Conservation (phyloP, 2,329 filamentous ascomycete genomes). For the Fonsecaea pugnacius region DNA sequence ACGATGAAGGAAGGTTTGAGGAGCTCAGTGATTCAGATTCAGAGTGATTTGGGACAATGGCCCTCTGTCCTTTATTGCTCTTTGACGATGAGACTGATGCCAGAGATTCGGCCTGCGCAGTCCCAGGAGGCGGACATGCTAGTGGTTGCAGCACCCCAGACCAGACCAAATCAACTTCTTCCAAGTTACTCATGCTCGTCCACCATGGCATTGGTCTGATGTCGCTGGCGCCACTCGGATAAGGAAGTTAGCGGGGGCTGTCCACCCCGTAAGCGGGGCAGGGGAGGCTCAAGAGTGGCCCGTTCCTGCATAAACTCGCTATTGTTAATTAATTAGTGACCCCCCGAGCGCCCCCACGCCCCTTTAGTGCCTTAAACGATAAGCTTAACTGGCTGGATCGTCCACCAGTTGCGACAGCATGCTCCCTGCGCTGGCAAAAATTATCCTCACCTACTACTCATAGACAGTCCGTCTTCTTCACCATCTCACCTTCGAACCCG, state of each 20-base stretch:
- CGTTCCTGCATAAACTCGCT: conserved; percentile 11
- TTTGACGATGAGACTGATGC: neutral
- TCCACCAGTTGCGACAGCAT: neutral
- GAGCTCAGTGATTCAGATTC: conserved; percentile 35
- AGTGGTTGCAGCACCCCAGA: too few species aligned
- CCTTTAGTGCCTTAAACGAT: conserved; percentile 9
- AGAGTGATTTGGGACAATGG: neutral
- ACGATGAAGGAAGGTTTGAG: conserved; percentile 71
- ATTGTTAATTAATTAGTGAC: neutral
- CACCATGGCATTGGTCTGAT: neutral
- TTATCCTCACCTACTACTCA: neutral
- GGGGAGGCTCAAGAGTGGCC: neutral
- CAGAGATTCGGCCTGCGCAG: neutral
- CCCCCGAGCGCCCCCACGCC: neutral
- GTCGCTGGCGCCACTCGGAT: conserved; percentile 34
- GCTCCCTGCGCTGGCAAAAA: conserved; percentile 4
- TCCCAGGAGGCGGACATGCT: too few species aligned
- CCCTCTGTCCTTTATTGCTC: neutral
- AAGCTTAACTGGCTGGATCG: conserved; percentile 16
- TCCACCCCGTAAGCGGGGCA: neutral
- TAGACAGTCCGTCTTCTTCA: neutral
- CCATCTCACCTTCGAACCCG: conserved; percentile 4
- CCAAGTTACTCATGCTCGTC: neutral
- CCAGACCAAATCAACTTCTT: too few species aligned
- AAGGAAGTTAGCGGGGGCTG: conserved; percentile 6